These are phyloP conservation scores for Metarhizium rileyi DNA, from an alignment of 2,329 filamentous ascomycete genomes.

Conservation along the genomic window DNA sequence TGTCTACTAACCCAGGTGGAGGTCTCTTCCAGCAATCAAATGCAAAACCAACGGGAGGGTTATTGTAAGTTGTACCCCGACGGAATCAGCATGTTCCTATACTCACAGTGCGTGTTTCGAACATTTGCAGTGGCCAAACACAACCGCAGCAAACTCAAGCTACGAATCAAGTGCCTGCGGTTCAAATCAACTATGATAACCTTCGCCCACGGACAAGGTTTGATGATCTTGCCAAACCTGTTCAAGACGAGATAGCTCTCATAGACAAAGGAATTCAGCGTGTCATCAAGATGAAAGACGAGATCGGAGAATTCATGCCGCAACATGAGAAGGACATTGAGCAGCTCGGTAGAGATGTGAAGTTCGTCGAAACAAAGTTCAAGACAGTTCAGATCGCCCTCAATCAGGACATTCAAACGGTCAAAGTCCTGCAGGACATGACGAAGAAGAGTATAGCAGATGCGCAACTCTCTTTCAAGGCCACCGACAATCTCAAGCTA, in stretches of 20 bases:
- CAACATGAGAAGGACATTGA: conserved; percentile 40
- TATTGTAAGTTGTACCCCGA: conserved; percentile 20
- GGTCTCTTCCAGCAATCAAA: conserved; percentile 26
- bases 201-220: conserved; percentile 83
- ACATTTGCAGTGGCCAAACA: conserved; percentile 16
- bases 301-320: conserved; percentile 60
- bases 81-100: not conserved
- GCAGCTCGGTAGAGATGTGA: conserved; percentile 35
- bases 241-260: conserved; percentile 67
- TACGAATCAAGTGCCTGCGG: conserved; percentile 52
- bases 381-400: conserved; percentile 34
- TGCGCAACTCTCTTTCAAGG: conserved; percentile 61
- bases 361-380: conserved; percentile 41
- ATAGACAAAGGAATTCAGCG: conserved; percentile 73
- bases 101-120: not conserved
- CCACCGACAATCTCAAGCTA: conserved; percentile 64
- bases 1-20: conserved; percentile 9
- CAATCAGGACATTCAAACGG: conserved; percentile 49
- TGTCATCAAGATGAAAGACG: conserved; percentile 68
- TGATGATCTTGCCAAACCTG: conserved; percentile 74
- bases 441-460: conserved; percentile 57
- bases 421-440: conserved; percentile 52
- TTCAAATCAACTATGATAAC: conserved; percentile 69
- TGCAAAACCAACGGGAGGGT: conserved; percentile 19
- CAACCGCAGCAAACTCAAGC: conserved; percentile 23